Evolutionary conservation across 495 filamentous ascomycete genomes (phyloP).

Genomic region (Xylaria cubensis): DNA sequence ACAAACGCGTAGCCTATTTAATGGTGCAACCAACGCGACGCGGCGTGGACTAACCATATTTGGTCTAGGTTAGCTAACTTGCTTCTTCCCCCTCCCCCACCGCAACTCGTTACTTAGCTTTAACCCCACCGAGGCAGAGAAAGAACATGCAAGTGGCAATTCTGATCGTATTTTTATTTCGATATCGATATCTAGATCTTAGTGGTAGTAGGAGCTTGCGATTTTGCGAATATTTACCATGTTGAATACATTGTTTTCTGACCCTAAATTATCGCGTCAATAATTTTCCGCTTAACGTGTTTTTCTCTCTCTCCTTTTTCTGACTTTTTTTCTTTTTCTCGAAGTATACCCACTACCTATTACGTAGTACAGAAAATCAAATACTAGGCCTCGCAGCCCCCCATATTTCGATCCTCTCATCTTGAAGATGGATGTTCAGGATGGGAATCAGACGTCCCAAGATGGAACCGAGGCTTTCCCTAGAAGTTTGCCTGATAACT

Average conservation of each 20-base stretch:
- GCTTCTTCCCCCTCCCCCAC: background rate
- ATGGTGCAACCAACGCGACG: conserved; percentile 13
- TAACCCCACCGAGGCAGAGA: too few species aligned
- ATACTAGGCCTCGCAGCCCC: background rate
- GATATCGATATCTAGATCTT: background rate
- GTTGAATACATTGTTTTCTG: background rate
- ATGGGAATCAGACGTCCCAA: conserved; percentile 39
- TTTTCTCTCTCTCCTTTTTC: background rate
- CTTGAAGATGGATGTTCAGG: conserved; percentile 30
- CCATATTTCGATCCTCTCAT: background rate
- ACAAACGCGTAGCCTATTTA: conserved; percentile 9
- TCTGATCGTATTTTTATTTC: too few species aligned
- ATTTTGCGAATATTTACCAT: background rate
- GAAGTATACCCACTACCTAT: background rate
- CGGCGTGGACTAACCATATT: conserved; percentile 8
- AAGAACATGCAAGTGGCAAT: too few species aligned
- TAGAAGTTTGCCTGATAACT: conserved; percentile 82
- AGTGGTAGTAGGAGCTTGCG: background rate
- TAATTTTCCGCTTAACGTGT: background rate
- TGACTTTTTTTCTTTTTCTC: background rate
- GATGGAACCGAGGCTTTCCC: conserved; percentile 69
- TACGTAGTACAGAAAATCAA: background rate
- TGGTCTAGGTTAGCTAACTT: background rate
- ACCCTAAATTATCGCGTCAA: background rate
- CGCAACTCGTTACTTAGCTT: background rate